Base-by-base conservation (phyloP, 2,329 filamentous ascomycete species). In the Monosporascus sp. region DNA sequence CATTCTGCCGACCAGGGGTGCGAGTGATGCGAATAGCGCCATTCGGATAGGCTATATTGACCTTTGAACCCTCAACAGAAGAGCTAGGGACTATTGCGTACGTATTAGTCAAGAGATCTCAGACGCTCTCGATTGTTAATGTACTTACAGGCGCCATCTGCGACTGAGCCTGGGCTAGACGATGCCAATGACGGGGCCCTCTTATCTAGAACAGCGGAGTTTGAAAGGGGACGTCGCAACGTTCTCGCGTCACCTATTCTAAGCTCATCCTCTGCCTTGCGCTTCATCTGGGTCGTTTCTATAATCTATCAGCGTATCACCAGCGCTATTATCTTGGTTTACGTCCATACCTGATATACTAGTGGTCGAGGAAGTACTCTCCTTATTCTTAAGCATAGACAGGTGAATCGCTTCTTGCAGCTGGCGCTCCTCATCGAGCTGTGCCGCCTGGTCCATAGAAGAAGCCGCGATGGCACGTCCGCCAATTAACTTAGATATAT, bases 21-120 rank as follows among this genome's bases (percentile, higher is more conserved):
- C 62, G 59, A 8, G 61, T 65, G 27, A 65, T 64, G 15, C 62
- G 59, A 18, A 65, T 48, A 2, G 56, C 62, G 15, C 62, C 62
- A 27, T 59, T 53, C 15, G 59, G 54, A 47, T 58, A 65, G 24
- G 52, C 46, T 57, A 64, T 57, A 15, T 15, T 27, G 14, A 11
- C 42, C 25, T 11, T 22, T 3, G 24, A 27, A 20, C n/a, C 11
- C n/a, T 9, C 18, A 24, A 14, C 18, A 14, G 22, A 5, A 20
- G 39, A 14, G 11, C 22, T 42, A 6, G 39, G 18, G 24, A 8
- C 39, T 42, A 24, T 20, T 14, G 9, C 18, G 18, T 20, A 15
- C 7, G 5, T 18, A 20, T 42, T 42, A 42, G 20, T 20, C 4
- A 9, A 24, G 11, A 20, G 39, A 31, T 11, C 3, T 31, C 27